These are phyloP conservation scores for Chrysoporthe cubensis DNA, from an alignment of 2,329 filamentous ascomycete species.

Conservation along the genomic window DNA sequence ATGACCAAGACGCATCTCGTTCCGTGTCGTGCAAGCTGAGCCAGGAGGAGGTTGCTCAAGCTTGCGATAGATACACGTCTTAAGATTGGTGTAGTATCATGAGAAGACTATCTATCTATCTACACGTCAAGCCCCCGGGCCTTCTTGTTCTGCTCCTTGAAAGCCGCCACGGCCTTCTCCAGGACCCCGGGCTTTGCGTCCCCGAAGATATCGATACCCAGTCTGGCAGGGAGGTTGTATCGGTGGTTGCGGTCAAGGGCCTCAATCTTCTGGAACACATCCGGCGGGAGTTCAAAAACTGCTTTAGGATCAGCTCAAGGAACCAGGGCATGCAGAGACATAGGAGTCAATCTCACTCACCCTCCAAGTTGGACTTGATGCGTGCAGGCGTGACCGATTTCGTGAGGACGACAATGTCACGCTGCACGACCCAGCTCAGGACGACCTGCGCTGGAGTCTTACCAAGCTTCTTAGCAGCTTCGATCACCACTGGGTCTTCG, in stretches of 20 bases:
- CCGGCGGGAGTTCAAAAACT: slow-evolving; percentile 27
- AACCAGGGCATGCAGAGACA: neutral
- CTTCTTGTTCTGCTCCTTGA: slow-evolving; percentile 27
- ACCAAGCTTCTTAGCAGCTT: slow-evolving; percentile 55
- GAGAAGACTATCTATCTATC: neutral
- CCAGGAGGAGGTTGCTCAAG: neutral
- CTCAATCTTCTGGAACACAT: slow-evolving; percentile 21
- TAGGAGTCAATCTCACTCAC: neutral
- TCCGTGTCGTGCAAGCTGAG: no score
- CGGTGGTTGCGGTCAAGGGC: slow-evolving; percentile 26
- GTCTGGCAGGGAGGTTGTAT: slow-evolving; percentile 25
- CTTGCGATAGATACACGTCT: neutral
- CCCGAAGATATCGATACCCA: slow-evolving; percentile 29
- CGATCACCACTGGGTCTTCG: slow-evolving; percentile 53
- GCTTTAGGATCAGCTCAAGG: neutral
- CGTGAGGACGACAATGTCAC: slow-evolving; percentile 56
- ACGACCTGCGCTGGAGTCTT: slow-evolving; percentile 58
- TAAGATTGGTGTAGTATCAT: neutral
- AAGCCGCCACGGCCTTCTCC: slow-evolving; percentile 27
- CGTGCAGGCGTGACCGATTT: slow-evolving; percentile 58
- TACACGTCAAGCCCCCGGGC: slow-evolving; percentile 22
- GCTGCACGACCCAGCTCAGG: slow-evolving; percentile 58
- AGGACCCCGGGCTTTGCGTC: slow-evolving; percentile 28
- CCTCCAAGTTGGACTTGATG: slow-evolving; percentile 51
- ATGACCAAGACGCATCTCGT: neutral